Conservation (phyloP, 2,329 filamentous ascomycete species). For the Thielaviopsis musarum region DNA sequence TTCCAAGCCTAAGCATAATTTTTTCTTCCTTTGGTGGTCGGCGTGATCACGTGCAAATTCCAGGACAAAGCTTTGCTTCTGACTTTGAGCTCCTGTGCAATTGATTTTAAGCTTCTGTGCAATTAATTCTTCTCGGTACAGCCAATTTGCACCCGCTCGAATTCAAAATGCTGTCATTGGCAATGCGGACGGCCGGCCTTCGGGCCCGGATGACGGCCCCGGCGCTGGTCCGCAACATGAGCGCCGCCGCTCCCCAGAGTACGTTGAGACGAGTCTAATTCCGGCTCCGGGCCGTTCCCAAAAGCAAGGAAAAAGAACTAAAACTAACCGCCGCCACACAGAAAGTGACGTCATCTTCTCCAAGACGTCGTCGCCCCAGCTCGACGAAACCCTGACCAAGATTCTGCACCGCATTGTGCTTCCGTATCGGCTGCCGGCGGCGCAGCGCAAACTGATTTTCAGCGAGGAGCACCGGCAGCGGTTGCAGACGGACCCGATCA, state of each 20-base stretch:
- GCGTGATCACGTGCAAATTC: slow-evolving; percentile 4
- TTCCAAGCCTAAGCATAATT: not conserved
- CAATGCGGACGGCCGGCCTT: slow-evolving; percentile 3
- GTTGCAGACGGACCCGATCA: slow-evolving; percentile 37
- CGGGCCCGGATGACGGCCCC: not conserved
- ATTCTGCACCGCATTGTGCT: slow-evolving; percentile 45
- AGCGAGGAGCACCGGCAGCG: slow-evolving; percentile 27
- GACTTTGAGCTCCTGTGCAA: too few relatives aligned
- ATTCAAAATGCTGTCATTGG: not conserved
- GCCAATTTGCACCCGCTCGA: not conserved
- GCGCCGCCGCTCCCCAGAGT: slow-evolving; percentile 6
- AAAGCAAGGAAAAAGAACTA: not conserved
- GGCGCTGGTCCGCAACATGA: slow-evolving; percentile 1
- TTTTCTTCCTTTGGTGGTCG: not conserved
- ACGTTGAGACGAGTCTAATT: not conserved
- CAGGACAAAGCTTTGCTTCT: not conserved
- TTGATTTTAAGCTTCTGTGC: not conserved
- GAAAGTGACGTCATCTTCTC: slow-evolving; percentile 26
- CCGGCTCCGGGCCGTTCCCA: not conserved
- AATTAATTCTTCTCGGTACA: not conserved
- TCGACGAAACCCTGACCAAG: slow-evolving; percentile 33
- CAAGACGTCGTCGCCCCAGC: slow-evolving; percentile 32
- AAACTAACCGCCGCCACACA: not conserved
- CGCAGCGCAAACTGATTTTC: slow-evolving; percentile 38
- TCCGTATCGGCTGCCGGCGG: slow-evolving; percentile 37